Evolutionary conservation across 306 rosid species (phyloP).

Genomic region (Vigna mungo): DNA sequence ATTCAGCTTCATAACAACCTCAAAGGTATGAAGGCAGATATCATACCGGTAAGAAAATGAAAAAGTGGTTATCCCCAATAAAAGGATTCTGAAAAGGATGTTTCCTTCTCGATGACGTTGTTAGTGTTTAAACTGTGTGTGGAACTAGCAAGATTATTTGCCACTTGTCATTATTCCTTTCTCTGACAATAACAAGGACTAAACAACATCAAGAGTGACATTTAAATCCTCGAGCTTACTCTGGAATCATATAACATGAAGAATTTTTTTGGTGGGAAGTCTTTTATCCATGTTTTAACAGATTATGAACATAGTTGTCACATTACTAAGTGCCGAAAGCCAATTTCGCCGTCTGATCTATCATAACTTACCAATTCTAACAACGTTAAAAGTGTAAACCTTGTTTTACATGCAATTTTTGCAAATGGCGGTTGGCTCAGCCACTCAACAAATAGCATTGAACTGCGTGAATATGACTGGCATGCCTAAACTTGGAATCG

Average conservation of each 20-base stretch:
- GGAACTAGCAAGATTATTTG: neutral
- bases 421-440: neutral
- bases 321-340: neutral
- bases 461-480: neutral
- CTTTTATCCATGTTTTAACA: neutral
- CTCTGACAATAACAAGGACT: neutral
- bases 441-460: conserved; percentile 9
- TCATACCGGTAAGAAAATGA: conserved; percentile 1
- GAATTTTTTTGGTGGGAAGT: neutral
- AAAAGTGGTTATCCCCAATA: neutral
- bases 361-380: neutral
- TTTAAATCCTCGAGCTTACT: neutral
- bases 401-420: neutral
- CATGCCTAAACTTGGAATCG: conserved; percentile 3
- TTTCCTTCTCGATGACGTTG: neutral
- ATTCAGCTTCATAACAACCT: conserved; percentile 20
- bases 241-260: neutral
- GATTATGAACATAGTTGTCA: conserved; percentile 9
- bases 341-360: neutral
- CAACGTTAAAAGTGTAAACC: neutral
- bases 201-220: conserved; percentile 10
- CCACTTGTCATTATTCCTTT: neutral
- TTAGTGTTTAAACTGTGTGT: neutral
- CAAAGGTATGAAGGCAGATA: conserved; percentile 5
- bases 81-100: neutral